A percentile compares a stretch with the other conserved stretches of the same genome.
Evolutionary conservation across 225 moss, liverwort and hornwort species (phyloP).

Genomic region (Bryoerythrophyllum caledonicum): DNA sequence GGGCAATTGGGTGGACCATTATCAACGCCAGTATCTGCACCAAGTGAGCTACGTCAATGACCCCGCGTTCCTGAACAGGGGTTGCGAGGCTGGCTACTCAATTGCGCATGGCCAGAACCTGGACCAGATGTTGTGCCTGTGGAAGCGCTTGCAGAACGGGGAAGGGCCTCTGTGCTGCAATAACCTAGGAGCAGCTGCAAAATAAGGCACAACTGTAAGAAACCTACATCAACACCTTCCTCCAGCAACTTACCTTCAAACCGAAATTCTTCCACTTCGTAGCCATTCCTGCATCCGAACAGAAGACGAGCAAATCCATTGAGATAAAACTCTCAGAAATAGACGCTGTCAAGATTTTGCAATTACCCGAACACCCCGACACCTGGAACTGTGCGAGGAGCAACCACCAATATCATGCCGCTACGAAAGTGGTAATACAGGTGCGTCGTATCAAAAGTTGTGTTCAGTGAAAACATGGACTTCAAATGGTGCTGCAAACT

Average conservation of each 20-base stretch:
- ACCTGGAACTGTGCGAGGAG: background rate
- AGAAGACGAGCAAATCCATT: background rate
- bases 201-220: background rate
- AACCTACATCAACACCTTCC: background rate
- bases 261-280: background rate
- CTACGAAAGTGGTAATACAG: background rate
- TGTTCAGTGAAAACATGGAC: background rate
- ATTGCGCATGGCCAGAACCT: conserved; percentile 25
- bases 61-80: conserved; percentile 5
- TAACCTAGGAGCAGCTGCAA: conserved; percentile 17
- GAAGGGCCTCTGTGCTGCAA: conserved; percentile 30
- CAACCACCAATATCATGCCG: background rate
- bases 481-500: background rate
- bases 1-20: conserved; percentile 20
- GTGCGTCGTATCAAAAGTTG: background rate
- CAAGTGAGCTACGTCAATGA: conserved; percentile 18
- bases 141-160: conserved; percentile 20
- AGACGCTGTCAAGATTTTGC: background rate
- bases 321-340: background rate
- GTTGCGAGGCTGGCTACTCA: conserved; percentile 19
- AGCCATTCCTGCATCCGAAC: background rate
- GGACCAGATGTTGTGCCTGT: conserved; percentile 30
- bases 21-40: conserved; percentile 20
- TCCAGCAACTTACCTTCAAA: background rate
- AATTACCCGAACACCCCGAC: background rate